Evolutionary conservation across 2,329 filamentous ascomycete genomes (phyloP).

Genomic region (Cercospora berteroae): DNA sequence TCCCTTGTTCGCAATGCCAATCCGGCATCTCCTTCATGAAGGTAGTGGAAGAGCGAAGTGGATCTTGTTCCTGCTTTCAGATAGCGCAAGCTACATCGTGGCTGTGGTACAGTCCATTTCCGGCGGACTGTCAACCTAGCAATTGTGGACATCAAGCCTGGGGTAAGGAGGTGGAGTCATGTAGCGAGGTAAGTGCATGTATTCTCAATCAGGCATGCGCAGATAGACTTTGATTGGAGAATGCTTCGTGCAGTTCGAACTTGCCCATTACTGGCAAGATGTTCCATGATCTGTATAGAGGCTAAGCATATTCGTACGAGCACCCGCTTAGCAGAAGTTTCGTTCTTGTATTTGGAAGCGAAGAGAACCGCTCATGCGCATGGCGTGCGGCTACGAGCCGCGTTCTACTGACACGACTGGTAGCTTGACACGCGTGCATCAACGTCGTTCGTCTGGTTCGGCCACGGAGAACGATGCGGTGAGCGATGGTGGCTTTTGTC

Average conservation of each 20-base stretch:
- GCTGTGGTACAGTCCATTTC: not conserved
- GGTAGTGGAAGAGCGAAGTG: not conserved
- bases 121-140: not conserved
- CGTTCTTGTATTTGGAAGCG: not conserved
- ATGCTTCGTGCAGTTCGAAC: not conserved
- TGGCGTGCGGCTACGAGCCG: not conserved
- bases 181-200: not conserved
- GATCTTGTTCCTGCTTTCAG: not conserved
- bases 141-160: not conserved
- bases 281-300: not conserved
- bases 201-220: not conserved
- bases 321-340: slow-evolving; percentile 1
- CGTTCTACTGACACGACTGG: not conserved
- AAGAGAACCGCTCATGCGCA: not conserved
- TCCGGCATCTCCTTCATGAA: not conserved
- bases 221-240: not conserved
- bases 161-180: not conserved
- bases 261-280: not conserved
- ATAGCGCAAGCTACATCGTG: not conserved
- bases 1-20: not conserved
- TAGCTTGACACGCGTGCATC: not conserved
- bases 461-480: not conserved
- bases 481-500: not conserved
- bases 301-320: not conserved
- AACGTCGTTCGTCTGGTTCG: not conserved